Base-by-base conservation (phyloP, 352 stramenopile species). In the Phytophthora kernoviae region DNA sequence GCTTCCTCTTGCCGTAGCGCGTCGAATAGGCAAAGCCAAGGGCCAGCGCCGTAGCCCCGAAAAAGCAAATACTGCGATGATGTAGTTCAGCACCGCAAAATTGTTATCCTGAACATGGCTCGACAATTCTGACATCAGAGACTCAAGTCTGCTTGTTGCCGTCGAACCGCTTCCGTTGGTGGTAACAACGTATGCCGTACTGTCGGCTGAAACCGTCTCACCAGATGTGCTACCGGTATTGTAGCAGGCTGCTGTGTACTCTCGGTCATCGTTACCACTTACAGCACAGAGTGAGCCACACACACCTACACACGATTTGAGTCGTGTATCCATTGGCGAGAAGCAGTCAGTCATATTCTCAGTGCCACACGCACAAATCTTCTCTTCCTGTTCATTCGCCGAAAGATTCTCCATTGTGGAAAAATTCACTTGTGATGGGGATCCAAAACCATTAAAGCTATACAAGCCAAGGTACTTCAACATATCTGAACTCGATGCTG, bases 341-440 rank as follows among this genome's bases (percentile, higher is more conserved):
- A 84, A 78, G 50, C 83, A 92, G 11, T 61, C 73, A 9, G 62
- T 84, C 21, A 18, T 43, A 40, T 65, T 76, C 5, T 32, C 30
- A 24, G 11, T 62, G 11, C 50, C 70, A 60, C 79, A 90, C 1
- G 63, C 49, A 60, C 82, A 91, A 24, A 89, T 75, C 42, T 75
- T 77, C 6, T 78, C 59, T 42, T 75, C 63, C 26, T 86, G 75
- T 27, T 73, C 68, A 1, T 48, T 48, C 1, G 53, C 44, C 3
- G 64, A 58, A 9, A 84, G 48, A 39, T 87, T 59, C 45, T 87
- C 68, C 62, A 87, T 89, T 4, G 76, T 90, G 24, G 72, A 81
- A 17, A 92, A 80, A 36, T 91, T 89, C 48, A 92, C 73, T 44
- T 91, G 82, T 6, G 81, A 66, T 2, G 84, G 79, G 10, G 81